Evolutionary conservation across 768 basidiomycete species (phyloP).

Genomic region (Podaxis sp.): DNA sequence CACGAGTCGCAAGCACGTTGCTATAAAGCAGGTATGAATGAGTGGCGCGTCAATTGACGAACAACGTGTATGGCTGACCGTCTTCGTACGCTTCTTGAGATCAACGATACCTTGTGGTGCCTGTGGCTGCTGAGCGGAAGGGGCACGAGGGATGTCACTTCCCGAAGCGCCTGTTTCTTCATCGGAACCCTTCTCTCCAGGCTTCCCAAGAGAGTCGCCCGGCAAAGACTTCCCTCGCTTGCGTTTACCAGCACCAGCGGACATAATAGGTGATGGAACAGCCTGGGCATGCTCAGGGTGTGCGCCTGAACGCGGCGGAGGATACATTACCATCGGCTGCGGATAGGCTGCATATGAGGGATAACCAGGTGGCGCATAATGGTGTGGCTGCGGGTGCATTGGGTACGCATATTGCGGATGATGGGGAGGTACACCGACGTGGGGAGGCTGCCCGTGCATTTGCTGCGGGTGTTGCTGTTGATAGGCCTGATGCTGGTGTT

Average conservation of each 20-base stretch:
- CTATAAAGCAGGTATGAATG: conserved; percentile 21
- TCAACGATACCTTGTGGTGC: conserved; percentile 41
- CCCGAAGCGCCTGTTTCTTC: conserved; percentile 55
- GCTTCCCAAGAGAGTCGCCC: conserved; percentile 36
- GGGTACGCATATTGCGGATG: conserved; percentile 54
- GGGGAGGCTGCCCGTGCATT: conserved; percentile 18
- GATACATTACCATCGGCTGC: conserved; percentile 72
- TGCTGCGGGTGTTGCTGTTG: conserved; percentile 33
- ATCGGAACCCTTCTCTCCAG: conserved; percentile 53
- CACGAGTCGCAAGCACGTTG: conserved; percentile 90
- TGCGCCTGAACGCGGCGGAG: conserved; percentile 36
- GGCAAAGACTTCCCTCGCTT: conserved; percentile 52
- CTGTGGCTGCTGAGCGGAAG: conserved; percentile 25
- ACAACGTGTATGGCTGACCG: conserved; percentile 38
- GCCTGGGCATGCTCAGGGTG: conserved; percentile 36
- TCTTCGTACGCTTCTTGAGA: conserved; percentile 88
- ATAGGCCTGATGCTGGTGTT: conserved; percentile 31
- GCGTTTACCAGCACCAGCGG: conserved; percentile 49
- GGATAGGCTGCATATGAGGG: conserved; percentile 63
- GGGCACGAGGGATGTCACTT: conserved; percentile 39
- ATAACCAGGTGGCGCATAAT: conserved; percentile 55
- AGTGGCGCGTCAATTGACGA: conserved; percentile 3
- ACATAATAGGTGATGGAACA: conserved; percentile 30
- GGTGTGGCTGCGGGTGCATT: conserved; percentile 50
- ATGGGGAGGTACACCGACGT: conserved; percentile 28